These are phyloP conservation scores for Aspergillus sclerotioniger DNA, from an alignment of 495 filamentous ascomycete genomes.

Conservation along the genomic window DNA sequence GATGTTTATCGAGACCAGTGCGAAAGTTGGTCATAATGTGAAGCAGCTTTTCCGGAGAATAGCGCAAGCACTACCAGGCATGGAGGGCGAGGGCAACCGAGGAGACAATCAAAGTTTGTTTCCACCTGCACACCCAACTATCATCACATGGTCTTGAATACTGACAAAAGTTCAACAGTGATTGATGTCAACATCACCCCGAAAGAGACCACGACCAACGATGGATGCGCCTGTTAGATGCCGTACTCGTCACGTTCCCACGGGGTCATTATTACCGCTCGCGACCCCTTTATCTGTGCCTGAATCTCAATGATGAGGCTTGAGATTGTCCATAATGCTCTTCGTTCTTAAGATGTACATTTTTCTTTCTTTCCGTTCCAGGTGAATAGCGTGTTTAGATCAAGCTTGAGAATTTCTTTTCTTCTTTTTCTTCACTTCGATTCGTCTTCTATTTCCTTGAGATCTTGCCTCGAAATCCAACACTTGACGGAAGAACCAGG, in stretches of 20 bases:
- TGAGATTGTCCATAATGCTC: slow-evolving; percentile 43
- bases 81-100: slow-evolving; percentile 79
- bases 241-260: slow-evolving; percentile 4
- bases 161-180: slow-evolving; percentile 53
- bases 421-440: slow-evolving; percentile 1
- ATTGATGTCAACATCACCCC: slow-evolving; percentile 92
- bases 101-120: slow-evolving; percentile 63
- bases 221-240: slow-evolving; percentile 76
- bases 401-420: slow-evolving; percentile 15
- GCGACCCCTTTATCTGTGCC: slow-evolving; percentile 11
- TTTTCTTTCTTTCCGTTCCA: slow-evolving; percentile 29
- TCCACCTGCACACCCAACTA: background rate
- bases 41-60: slow-evolving; percentile 96
- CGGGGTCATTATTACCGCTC: slow-evolving; percentile 7
- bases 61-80: slow-evolving; percentile 94
- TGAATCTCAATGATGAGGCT: slow-evolving; percentile 32
- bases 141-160: background rate
- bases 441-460: background rate
- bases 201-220: slow-evolving; percentile 65
- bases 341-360: slow-evolving; percentile 44
- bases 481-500: background rate
- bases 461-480: background rate
- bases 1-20: slow-evolving; percentile 98
- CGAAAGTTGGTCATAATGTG: slow-evolving; percentile 96
- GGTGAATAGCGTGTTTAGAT: slow-evolving; percentile 31